Conservation (phyloP, 352 stramenopile genomes). For the Pythium dissimile region DNA sequence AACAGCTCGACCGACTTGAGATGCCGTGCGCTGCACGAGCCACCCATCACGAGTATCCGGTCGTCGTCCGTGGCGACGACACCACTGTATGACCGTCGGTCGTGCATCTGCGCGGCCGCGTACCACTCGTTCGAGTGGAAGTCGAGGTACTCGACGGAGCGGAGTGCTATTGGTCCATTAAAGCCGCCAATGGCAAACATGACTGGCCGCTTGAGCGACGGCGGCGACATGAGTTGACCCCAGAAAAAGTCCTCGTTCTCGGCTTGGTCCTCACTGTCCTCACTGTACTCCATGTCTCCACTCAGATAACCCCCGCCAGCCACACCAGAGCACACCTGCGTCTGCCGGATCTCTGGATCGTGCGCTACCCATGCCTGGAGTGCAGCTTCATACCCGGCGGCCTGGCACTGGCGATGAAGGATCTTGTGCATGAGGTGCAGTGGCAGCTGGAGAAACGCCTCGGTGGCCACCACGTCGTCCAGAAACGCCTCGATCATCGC, state of each 20-base stretch:
- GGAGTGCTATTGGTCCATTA: conserved; percentile 50
- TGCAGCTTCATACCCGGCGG: conserved; percentile 28
- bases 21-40: conserved; percentile 50
- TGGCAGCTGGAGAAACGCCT: conserved; percentile 55
- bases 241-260: conserved; percentile 11
- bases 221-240: not conserved
- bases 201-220: conserved; percentile 32
- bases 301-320: conserved; percentile 4
- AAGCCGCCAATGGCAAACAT: conserved; percentile 74
- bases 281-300: conserved; percentile 2
- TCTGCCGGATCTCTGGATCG: conserved; percentile 34
- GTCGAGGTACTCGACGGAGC: conserved; percentile 64
- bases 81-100: conserved; percentile 59
- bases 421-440: conserved; percentile 40
- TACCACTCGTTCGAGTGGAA: conserved; percentile 62
- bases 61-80: conserved; percentile 43
- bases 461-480: conserved; percentile 45
- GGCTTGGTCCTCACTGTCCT: not conserved
- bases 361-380: conserved; percentile 51
- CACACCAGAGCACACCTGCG: conserved; percentile 28
- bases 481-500: conserved; percentile 70
- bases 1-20: conserved; percentile 58
- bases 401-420: conserved; percentile 33
- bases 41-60: conserved; percentile 58
- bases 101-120: conserved; percentile 42